Evolutionary conservation across 2,329 filamentous ascomycete genomes (phyloP).

Genomic region (Penicillium sclerotiorum): DNA sequence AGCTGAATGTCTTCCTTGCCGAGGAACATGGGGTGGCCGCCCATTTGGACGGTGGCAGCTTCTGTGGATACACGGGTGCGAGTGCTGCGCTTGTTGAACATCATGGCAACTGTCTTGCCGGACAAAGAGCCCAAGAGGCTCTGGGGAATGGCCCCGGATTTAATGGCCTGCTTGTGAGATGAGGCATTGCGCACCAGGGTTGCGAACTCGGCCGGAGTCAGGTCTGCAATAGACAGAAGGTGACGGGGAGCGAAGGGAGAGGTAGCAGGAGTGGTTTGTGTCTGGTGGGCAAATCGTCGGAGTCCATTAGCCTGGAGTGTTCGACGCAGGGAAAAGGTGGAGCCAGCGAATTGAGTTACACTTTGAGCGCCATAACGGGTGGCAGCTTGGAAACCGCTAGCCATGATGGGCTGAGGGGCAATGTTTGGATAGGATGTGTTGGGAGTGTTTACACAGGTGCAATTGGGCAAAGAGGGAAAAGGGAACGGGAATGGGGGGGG

Average conservation of each 20-base stretch:
- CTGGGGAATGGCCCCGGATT: conserved; percentile 64
- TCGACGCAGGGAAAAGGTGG: conserved; percentile 27
- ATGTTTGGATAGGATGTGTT: conserved; percentile 1
- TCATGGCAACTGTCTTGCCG: conserved; percentile 86
- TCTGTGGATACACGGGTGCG: conserved; percentile 93
- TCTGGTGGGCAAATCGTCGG: conserved; percentile 39
- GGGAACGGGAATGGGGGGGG: neutral
- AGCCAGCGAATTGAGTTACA: conserved; percentile 32
- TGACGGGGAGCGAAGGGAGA: conserved; percentile 73
- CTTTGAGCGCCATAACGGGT: conserved; percentile 30
- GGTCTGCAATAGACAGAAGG: conserved; percentile 86
- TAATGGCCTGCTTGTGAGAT: conserved; percentile 74
- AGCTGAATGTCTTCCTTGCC: conserved; percentile 96
- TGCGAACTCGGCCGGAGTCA: conserved; percentile 76
- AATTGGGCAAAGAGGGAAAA: conserved; percentile 9
- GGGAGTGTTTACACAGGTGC: conserved; percentile 9
- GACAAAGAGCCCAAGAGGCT: conserved; percentile 64
- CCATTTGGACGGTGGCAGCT: conserved; percentile 82
- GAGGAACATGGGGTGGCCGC: conserved; percentile 94
- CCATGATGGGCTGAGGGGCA: conserved; percentile 25
- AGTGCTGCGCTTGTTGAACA: conserved; percentile 95
- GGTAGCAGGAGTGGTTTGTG: conserved; percentile 45
- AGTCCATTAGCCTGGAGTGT: conserved; percentile 31
- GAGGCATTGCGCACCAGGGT: conserved; percentile 81
- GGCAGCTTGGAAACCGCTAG: conserved; percentile 31